Evolutionary conservation across 441 rosid species (phyloP).

Genomic region (Gossypium gossypioides): DNA sequence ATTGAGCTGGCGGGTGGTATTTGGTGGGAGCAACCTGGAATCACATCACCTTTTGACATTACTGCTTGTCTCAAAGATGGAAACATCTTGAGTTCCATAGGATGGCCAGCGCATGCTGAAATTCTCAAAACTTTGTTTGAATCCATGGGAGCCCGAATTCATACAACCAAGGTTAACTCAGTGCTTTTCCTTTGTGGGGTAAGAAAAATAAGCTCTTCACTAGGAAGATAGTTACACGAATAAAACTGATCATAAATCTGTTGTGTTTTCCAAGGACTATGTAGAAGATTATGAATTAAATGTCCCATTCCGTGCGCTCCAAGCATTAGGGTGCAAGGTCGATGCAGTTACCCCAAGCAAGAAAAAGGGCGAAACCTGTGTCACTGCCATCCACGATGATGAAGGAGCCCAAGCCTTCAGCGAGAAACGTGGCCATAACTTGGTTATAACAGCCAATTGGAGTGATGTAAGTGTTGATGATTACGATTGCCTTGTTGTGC

Average conservation of each 20-base stretch:
- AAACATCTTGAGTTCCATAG: conserved; percentile 31
- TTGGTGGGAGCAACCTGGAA: conserved; percentile 50
- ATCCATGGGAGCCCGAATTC: conserved; percentile 31
- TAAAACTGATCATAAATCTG: neutral
- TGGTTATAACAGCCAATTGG: conserved; percentile 30
- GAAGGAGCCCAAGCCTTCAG: conserved; percentile 31
- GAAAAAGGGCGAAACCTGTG: conserved; percentile 38
- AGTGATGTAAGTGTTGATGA: conserved; percentile 26
- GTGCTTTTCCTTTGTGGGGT: conserved; percentile 41
- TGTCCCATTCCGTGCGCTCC: conserved; percentile 41
- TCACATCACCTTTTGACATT: conserved; percentile 30
- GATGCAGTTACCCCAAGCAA: conserved; percentile 37
- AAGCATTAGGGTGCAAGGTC: conserved; percentile 40
- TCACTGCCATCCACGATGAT: conserved; percentile 35
- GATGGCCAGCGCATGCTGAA: conserved; percentile 43
- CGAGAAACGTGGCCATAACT: conserved; percentile 42
- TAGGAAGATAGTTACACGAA: neutral
- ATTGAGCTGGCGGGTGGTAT: conserved; percentile 36
- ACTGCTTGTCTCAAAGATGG: conserved; percentile 40
- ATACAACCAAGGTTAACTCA: conserved; percentile 18
- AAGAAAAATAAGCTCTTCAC: conserved; percentile 9
- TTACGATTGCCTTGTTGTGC: conserved; percentile 38
- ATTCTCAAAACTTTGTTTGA: conserved; percentile 19
- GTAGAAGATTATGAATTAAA: conserved; percentile 41
- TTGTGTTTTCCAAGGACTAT: conserved; percentile 28